Percentiles rank a stretch among this genome's conserved stretches.
Conservation (phyloP, 768 basidiomycete genomes). For the Tulasnella sp. region DNA sequence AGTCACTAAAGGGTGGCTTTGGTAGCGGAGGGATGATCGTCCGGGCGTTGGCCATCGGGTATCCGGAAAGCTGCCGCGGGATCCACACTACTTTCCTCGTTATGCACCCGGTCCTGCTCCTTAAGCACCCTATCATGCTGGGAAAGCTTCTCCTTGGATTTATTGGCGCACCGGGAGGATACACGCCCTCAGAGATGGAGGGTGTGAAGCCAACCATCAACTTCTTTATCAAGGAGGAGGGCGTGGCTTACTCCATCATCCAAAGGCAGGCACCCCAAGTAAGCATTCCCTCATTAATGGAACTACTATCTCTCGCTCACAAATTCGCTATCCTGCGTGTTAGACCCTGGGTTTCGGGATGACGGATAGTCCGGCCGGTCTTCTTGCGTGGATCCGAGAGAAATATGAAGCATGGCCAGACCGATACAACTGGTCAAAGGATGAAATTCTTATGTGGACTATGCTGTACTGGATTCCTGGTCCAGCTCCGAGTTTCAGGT, state of each 20-base stretch:
- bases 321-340: not conserved
- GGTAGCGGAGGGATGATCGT: constrained; percentile 20
- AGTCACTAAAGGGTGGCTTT: not conserved
- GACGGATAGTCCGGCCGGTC: constrained; percentile 32
- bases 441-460: constrained; percentile 26
- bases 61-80: constrained; percentile 25
- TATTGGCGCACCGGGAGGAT: constrained; percentile 32
- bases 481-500: constrained; percentile 23
- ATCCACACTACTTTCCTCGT: constrained; percentile 26
- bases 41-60: constrained; percentile 24
- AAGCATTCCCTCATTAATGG: not conserved
- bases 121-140: constrained; percentile 26
- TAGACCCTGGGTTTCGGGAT: constrained; percentile 31
- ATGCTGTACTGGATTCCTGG: constrained; percentile 32
- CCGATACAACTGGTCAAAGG: constrained; percentile 28
- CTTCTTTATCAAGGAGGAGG: not conserved
- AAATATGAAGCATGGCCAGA: constrained; percentile 28
- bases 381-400: constrained; percentile 32
- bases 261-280: constrained; percentile 31
- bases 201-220: not conserved
- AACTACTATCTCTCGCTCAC: not conserved
- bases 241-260: constrained; percentile 17
- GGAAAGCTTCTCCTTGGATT: constrained; percentile 5
- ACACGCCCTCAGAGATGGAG: constrained; percentile 15
- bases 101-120: not conserved